These are phyloP conservation scores for Aspergillus sp. DNA, from an alignment of 2,329 filamentous ascomycete species.

Conservation along the genomic window DNA sequence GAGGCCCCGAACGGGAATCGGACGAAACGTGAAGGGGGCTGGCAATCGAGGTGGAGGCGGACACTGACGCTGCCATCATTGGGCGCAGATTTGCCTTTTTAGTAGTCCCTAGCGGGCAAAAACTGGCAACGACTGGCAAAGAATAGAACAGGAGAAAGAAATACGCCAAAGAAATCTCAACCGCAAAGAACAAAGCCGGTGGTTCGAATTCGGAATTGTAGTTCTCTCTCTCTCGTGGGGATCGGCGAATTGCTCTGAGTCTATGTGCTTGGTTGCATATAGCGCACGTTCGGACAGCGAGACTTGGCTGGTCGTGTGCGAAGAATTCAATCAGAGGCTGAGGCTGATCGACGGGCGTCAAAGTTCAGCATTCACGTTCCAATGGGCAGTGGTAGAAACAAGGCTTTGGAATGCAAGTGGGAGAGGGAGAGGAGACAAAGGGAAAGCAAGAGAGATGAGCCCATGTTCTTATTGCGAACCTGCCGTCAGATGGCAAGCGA, in stretches of 20 bases:
- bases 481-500: conserved; percentile 14
- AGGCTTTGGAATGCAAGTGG: not conserved
- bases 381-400: not conserved
- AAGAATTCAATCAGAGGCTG: not conserved
- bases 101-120: not conserved
- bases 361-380: not conserved
- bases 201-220: not conserved
- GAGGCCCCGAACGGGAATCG: conserved; percentile 35
- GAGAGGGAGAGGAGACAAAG: not conserved
- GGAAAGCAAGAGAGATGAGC: conserved; percentile 1
- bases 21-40: conserved; percentile 22
- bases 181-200: not conserved
- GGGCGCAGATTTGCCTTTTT: conserved; percentile 2
- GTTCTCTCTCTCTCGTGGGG: not conserved
- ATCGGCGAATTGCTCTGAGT: not conserved
- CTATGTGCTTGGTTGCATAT: not conserved
- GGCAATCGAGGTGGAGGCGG: conserved; percentile 37
- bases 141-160: not conserved
- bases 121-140: not conserved
- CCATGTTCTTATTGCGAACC: conserved; percentile 3
- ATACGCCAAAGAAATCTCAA: not conserved
- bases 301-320: not conserved
- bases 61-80: conserved; percentile 32
- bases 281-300: not conserved
- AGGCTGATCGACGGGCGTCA: not conserved